phyloP scores from a whole-genome alignment of 129 eudicot species.

The Lactuca saligna region DNA sequence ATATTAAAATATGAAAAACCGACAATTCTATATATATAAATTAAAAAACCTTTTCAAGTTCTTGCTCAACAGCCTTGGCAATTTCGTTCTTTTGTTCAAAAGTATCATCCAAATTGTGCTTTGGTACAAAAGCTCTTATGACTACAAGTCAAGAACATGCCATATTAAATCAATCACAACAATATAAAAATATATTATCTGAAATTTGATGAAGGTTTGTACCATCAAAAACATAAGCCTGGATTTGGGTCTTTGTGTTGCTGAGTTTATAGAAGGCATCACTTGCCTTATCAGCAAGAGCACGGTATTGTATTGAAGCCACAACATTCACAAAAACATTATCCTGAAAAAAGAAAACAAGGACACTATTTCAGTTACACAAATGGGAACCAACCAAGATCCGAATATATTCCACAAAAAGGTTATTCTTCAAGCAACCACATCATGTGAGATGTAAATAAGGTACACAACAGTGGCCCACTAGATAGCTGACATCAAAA shows the following conservation, averaged over 20 bases:
- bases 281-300: slow-evolving; percentile 66
- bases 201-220: not conserved
- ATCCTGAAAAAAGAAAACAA: slow-evolving; percentile 45
- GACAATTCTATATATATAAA: not conserved
- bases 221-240: slow-evolving; percentile 91
- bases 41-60: slow-evolving; percentile 66
- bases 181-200: not conserved
- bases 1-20: not conserved
- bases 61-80: slow-evolving; percentile 85
- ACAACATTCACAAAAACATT: slow-evolving; percentile 85
- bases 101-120: slow-evolving; percentile 67
- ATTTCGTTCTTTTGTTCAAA: slow-evolving; percentile 88
- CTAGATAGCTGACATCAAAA: no score
- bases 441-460: no score
- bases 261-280: slow-evolving; percentile 80
- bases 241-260: slow-evolving; percentile 77
- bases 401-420: no score
- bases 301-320: slow-evolving; percentile 82
- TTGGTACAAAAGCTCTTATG: slow-evolving; percentile 80
- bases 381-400: not conserved
- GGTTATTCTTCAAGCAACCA: no score
- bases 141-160: slow-evolving; percentile 38
- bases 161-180: slow-evolving; percentile 1
- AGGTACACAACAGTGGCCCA: no score
- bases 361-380: not conserved